These are phyloP conservation scores for Sisymbrium irio DNA, from an alignment of 345 rosid genomes.

Conservation along the genomic window DNA sequence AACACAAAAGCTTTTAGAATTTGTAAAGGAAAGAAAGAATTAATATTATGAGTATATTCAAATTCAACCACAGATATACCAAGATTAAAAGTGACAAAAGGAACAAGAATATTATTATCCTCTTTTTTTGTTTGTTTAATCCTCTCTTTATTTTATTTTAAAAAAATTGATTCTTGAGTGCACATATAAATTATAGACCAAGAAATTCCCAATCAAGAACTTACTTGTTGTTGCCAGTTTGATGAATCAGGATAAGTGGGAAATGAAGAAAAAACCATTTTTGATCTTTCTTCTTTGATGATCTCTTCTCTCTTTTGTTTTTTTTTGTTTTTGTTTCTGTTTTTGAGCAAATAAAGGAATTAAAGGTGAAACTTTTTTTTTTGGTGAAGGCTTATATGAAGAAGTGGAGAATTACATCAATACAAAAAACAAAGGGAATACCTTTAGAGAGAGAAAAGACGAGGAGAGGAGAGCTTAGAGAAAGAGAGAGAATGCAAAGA, in stretches of 20 bases:
- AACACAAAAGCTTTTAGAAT: constrained; percentile 9
- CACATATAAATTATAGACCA: background rate
- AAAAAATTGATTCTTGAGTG: constrained; percentile 16
- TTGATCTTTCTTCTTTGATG: constrained; percentile 32
- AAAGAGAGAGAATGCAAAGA: constrained; percentile 36
- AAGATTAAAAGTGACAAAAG: constrained; percentile 36
- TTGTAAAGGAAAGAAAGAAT: constrained; percentile 21
- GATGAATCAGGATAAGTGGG: constrained; percentile 38
- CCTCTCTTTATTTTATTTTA: constrained; percentile 2
- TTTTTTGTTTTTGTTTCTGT: constrained; percentile 8
- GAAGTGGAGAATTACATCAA: constrained; percentile 39
- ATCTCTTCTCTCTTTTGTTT: constrained; percentile 18
- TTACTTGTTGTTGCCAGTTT: constrained; percentile 44
- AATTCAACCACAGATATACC: constrained; percentile 36
- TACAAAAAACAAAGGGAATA: constrained; percentile 21
- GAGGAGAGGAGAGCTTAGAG: constrained; percentile 23
- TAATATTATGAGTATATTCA: constrained; percentile 38
- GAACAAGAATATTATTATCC: constrained; percentile 38
- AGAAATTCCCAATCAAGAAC: constrained; percentile 15
- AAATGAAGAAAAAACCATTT: constrained; percentile 37
- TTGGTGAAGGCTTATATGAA: constrained; percentile 25
- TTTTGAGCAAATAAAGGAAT: constrained; percentile 18
- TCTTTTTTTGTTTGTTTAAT: constrained; percentile 23
- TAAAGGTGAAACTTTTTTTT: constrained; percentile 25
- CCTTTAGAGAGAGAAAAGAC: constrained; percentile 33